Conservation (phyloP, 2,329 filamentous ascomycete genomes). For the Tothia fuscella region DNA sequence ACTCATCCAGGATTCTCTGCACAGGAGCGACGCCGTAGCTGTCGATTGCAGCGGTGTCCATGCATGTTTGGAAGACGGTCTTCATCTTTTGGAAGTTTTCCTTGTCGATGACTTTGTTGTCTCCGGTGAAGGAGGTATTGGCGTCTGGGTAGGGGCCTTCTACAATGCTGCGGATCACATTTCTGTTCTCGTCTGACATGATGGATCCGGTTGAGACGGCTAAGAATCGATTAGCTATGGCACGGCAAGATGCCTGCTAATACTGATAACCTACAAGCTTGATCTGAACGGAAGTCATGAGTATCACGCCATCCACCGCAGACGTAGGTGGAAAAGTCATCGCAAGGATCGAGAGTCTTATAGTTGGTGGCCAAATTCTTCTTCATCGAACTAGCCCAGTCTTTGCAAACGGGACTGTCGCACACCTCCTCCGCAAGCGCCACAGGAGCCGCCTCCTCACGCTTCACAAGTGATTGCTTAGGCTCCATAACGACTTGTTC, state of each 20-base stretch:
- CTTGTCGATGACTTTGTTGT: conserved; percentile 29
- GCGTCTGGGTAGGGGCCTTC: conserved; percentile 6
- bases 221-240: background rate
- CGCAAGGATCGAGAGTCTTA: conserved; percentile 52
- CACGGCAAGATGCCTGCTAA: background rate
- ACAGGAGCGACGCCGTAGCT: conserved; percentile 45
- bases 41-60: conserved; percentile 48
- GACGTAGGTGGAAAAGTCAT: conserved; percentile 55
- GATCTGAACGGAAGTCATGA: conserved; percentile 6
- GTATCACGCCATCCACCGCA: conserved; percentile 31
- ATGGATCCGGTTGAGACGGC: background rate
- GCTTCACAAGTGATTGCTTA: too few species aligned
- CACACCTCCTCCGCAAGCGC: background rate
- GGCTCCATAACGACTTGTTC: too few species aligned
- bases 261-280: conserved; percentile 2
- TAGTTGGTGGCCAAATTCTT: conserved; percentile 52
- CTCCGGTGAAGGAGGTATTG: background rate
- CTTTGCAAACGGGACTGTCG: background rate
- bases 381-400: conserved; percentile 32
- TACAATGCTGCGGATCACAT: conserved; percentile 9
- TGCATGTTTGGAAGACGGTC: conserved; percentile 52
- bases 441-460: background rate
- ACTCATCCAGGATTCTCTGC: conserved; percentile 39
- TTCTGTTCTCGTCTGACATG: conserved; percentile 4
- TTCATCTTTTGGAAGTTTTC: conserved; percentile 57